A percentile compares a stretch with the other conserved stretches of the same genome.
These are phyloP conservation scores for Fusarium coicis DNA, from an alignment of 2,329 filamentous ascomycete species.

Conservation along the genomic window DNA sequence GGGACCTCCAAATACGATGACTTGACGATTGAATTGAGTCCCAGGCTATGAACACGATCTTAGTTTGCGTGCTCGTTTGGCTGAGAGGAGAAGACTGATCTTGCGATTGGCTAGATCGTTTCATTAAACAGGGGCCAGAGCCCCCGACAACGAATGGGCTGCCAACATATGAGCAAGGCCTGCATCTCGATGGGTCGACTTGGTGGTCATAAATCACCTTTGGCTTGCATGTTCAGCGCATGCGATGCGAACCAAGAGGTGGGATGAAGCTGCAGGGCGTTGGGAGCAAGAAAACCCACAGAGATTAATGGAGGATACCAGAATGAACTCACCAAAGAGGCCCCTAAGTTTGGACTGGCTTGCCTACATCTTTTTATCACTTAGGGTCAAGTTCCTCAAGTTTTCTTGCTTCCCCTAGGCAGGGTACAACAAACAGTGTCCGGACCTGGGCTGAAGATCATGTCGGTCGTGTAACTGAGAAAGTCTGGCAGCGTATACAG, in stretches of 20 bases:
- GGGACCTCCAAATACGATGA: slow-evolving; percentile 1
- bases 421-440: slow-evolving; percentile 7
- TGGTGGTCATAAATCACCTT: slow-evolving; percentile 22
- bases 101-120: slow-evolving; percentile 30
- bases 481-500: neutral
- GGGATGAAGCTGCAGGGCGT: slow-evolving; percentile 22
- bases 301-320: neutral
- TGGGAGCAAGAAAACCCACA: neutral
- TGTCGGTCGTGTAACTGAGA: slow-evolving; percentile 17
- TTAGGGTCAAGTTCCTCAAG: neutral
- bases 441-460: slow-evolving; percentile 1
- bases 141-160: slow-evolving; percentile 34
- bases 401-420: neutral
- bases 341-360: neutral
- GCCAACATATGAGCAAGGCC: slow-evolving; percentile 37
- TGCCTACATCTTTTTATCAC: neutral
- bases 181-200: slow-evolving; percentile 36
- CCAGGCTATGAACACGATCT: neutral
- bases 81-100: neutral
- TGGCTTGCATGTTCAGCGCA: slow-evolving; percentile 28
- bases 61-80: slow-evolving; percentile 3
- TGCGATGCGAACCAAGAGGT: slow-evolving; percentile 17
- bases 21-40: slow-evolving; percentile 4
- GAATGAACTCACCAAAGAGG: neutral
- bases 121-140: slow-evolving; percentile 19